phyloP scores from a whole-genome alignment of 2,329 filamentous ascomycete genomes.

The Apiospora phragmitis region DNA sequence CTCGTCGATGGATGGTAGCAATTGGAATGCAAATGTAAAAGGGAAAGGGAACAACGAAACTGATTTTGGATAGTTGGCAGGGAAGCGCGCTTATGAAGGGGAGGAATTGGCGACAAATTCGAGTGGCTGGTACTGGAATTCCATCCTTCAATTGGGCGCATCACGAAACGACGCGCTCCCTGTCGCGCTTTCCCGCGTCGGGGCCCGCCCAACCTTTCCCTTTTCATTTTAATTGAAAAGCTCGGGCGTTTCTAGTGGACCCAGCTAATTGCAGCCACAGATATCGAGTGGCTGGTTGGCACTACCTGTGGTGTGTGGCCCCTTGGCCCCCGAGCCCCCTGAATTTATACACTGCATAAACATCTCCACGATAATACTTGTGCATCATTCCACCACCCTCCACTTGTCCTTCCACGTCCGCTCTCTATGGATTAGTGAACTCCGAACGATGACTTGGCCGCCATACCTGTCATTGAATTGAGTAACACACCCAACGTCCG shows the following conservation, averaged over 20 bases:
- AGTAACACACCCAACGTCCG: not conserved
- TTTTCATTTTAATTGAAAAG: conserved; percentile 4
- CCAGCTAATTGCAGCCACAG: not conserved
- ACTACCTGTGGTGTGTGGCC: no score
- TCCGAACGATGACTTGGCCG: not conserved
- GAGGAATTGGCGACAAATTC: not conserved
- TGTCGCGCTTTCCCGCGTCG: not conserved
- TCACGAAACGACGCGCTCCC: conserved; percentile 3
- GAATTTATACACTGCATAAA: not conserved
- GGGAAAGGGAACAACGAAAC: not conserved
- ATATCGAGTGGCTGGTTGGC: not conserved
- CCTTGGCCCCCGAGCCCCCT: not conserved
- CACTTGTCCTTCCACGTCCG: not conserved
- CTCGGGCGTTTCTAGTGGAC: not conserved
- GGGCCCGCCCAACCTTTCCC: not conserved
- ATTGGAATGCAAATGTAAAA: not conserved
- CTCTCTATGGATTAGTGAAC: not conserved
- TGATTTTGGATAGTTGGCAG: not conserved
- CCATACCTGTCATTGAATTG: not conserved
- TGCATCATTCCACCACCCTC: conserved; percentile 3
- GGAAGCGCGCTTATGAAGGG: not conserved
- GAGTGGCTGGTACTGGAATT: conserved; percentile 3
- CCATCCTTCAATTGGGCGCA: not conserved
- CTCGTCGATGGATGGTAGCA: not conserved
- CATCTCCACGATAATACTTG: not conserved